Percentiles rank a stretch among this genome's conserved stretches.
phyloP scores from a whole-genome alignment of 2,329 filamentous ascomycete species.

The Seiridium cupressi region DNA sequence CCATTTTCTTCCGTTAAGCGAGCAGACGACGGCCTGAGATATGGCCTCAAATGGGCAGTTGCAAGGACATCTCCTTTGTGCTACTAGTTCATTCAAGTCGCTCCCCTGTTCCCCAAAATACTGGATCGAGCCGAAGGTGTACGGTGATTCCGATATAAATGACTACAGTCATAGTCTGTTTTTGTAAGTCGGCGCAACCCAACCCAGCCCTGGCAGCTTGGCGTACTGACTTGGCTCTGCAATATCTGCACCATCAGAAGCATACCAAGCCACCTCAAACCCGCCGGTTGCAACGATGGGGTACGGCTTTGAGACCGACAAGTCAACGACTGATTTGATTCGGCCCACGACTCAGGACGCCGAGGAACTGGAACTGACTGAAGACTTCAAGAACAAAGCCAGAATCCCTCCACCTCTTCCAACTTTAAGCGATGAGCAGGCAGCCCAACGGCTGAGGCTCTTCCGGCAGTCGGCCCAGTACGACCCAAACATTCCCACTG shows the following conservation, averaged over 20 bases:
- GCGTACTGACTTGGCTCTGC: neutral
- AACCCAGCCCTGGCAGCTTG: neutral
- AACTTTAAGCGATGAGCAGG: constrained; percentile 1
- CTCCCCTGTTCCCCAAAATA: neutral
- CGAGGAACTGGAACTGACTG: neutral
- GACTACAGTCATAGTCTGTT: neutral
- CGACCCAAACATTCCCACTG: constrained; percentile 55
- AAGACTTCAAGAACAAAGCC: neutral
- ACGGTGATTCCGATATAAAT: neutral
- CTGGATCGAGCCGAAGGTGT: neutral
- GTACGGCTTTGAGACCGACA: neutral
- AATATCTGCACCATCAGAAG: neutral
- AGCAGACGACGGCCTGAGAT: neutral
- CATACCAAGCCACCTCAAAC: neutral
- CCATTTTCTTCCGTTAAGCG: neutral
- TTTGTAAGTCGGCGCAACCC: neutral
- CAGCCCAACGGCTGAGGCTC: constrained; percentile 26
- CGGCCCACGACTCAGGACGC: neutral
- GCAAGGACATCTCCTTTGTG: neutral
- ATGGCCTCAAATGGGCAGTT: neutral
- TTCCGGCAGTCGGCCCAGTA: constrained; percentile 51
- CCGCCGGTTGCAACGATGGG: neutral
- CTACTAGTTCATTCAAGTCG: neutral
- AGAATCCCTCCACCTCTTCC: neutral
- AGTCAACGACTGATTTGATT: neutral